These are phyloP conservation scores for Kwoniella sp. DNA, from an alignment of 768 basidiomycete species.

Conservation along the genomic window DNA sequence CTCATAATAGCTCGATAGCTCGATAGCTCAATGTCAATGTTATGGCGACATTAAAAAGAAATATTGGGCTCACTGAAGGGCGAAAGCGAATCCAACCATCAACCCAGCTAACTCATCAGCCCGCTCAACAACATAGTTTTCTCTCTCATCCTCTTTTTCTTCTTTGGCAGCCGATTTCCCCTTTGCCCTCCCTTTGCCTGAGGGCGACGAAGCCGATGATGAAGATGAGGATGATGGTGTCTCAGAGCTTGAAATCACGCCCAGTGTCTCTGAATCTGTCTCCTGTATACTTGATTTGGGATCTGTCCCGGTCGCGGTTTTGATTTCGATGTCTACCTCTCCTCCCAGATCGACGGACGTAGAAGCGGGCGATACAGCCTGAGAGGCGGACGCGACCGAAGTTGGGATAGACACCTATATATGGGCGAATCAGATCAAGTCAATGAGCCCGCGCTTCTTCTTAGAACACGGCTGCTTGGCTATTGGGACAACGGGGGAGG, in stretches of 20 bases:
- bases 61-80: constrained; percentile 46
- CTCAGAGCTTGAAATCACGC: neutral
- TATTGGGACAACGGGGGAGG: too few relatives aligned
- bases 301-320: too few relatives aligned
- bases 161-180: too few relatives aligned
- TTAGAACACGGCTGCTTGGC: too few relatives aligned
- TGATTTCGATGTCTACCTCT: neutral
- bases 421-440: too few relatives aligned
- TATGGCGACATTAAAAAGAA: too few relatives aligned
- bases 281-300: neutral
- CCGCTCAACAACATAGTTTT: constrained; percentile 24
- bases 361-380: neutral
- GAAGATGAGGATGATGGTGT: neutral
- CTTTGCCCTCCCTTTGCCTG: neutral
- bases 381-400: neutral
- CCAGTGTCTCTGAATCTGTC: neutral
- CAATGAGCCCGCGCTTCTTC: too few relatives aligned
- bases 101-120: constrained; percentile 48
- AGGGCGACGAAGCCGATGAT: neutral
- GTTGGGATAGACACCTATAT: neutral
- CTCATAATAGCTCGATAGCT: too few relatives aligned
- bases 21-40: too few relatives aligned
- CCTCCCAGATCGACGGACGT: constrained; percentile 2
- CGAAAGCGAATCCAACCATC: constrained; percentile 52
- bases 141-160: constrained; percentile 7